Percentiles rank a stretch among this genome's conserved stretches.
Conservation (phyloP, 352 stramenopile species). For the Pythium angustatum region DNA sequence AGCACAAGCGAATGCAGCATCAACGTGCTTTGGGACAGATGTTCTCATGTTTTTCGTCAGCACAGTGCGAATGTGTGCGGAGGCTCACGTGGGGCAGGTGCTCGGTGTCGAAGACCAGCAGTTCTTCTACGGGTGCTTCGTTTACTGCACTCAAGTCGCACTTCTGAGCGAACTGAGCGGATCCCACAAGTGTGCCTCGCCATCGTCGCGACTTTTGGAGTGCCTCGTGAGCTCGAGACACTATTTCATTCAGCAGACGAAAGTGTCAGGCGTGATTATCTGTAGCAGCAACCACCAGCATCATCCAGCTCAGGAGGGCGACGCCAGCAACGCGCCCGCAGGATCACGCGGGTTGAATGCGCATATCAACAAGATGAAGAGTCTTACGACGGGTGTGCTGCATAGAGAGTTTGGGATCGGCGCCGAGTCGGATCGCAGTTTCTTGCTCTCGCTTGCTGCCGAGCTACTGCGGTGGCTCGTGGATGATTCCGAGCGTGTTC, state of each 20-base stretch:
- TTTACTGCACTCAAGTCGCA: slow-evolving; percentile 64
- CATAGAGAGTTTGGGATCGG: slow-evolving; percentile 75
- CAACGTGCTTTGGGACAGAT: slow-evolving; percentile 52
- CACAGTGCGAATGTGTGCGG: slow-evolving; percentile 42
- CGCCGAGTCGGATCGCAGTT: slow-evolving; percentile 68
- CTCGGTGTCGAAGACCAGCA: slow-evolving; percentile 61
- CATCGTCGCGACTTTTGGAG: slow-evolving; percentile 37
- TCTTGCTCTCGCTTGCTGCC: slow-evolving; percentile 59
- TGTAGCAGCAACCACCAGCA: slow-evolving; percentile 34
- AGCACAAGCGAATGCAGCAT: background rate
- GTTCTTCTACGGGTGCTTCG: slow-evolving; percentile 69
- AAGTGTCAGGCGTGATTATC: slow-evolving; percentile 57
- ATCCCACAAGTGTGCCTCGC: slow-evolving; percentile 34
- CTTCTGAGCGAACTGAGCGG: slow-evolving; percentile 57
- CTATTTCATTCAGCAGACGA: slow-evolving; percentile 65
- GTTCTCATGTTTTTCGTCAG: slow-evolving; percentile 53
- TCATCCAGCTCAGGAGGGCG: background rate
- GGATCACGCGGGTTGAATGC: slow-evolving; percentile 29
- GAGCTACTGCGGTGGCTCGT: slow-evolving; percentile 67
- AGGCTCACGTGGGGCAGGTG: slow-evolving; percentile 35
- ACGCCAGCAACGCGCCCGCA: background rate
- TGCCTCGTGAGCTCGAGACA: slow-evolving; percentile 51
- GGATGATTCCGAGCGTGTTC: slow-evolving; percentile 51
- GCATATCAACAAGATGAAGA: slow-evolving; percentile 53
- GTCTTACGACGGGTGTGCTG: slow-evolving; percentile 34